Conservation (phyloP, 257 asterid species). For the Solanum paucissectum region DNA sequence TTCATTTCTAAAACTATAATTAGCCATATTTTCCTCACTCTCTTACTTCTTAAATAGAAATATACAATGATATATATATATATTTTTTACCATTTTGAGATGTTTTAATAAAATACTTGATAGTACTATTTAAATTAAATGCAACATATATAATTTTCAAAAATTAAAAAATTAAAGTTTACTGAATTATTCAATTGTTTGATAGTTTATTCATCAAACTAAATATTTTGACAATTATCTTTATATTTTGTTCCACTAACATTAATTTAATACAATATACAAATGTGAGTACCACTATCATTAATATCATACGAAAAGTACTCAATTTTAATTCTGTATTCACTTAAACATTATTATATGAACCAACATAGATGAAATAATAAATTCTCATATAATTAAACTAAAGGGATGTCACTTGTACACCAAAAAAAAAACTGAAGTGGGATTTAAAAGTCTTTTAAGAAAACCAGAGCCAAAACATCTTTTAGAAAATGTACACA, state of each 20-base stretch:
- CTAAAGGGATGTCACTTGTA: not conserved
- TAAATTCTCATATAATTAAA: not conserved
- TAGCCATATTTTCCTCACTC: not conserved
- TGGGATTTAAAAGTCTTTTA: not conserved
- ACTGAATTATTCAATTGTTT: not conserved
- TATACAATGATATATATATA: not conserved
- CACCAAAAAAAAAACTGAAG: not conserved
- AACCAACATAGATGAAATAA: not conserved
- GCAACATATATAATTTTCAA: not conserved
- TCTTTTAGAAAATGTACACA: not conserved
- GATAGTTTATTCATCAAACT: not conserved
- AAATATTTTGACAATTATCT: not conserved
- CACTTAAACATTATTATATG: not conserved
- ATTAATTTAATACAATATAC: not conserved
- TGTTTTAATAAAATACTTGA: not conserved
- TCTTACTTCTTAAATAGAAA: not conserved
- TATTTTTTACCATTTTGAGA: not conserved
- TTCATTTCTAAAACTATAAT: not conserved
- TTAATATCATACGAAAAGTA: not conserved
- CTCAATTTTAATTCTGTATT: not conserved
- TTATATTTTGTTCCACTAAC: not conserved
- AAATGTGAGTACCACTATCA: not conserved
- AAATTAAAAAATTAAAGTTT: not conserved
- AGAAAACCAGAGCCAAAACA: not conserved
- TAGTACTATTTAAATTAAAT: not conserved